Conservation (phyloP, 2,329 filamentous ascomycete genomes). For the Claviceps lovelessii region DNA sequence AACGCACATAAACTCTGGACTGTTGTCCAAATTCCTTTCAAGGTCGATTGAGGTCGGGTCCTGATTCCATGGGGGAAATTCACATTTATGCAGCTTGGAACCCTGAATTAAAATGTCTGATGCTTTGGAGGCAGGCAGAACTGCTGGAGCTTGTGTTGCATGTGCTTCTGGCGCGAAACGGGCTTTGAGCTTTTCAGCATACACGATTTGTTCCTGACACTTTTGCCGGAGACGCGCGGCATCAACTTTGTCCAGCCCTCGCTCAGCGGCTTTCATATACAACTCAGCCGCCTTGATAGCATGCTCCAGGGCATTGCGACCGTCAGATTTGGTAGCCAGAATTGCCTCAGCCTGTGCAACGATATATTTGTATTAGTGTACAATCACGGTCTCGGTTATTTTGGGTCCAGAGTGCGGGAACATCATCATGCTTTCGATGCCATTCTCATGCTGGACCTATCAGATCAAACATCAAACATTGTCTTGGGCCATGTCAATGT, state of each 20-base stretch:
- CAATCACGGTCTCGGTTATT: not conserved
- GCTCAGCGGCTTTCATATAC: conserved; percentile 61
- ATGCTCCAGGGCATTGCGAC: conserved; percentile 51
- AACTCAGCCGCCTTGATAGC: conserved; percentile 66
- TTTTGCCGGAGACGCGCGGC: conserved; percentile 52
- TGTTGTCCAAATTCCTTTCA: conserved; percentile 10
- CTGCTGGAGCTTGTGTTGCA: not conserved
- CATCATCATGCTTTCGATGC: not conserved
- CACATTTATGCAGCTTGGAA: conserved; percentile 66
- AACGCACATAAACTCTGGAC: not conserved
- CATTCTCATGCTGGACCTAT: not conserved
- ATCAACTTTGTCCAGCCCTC: conserved; percentile 46
- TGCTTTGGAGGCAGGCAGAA: not conserved
- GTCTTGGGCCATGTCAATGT: not conserved
- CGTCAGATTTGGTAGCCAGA: conserved; percentile 20
- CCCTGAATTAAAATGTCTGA: conserved; percentile 51
- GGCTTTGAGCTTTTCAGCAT: conserved; percentile 63
- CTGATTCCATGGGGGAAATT: conserved; percentile 73
- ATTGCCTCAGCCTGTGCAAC: conserved; percentile 23
- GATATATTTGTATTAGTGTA: not conserved
- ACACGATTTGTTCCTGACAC: conserved; percentile 53
- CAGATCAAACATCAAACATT: not conserved
- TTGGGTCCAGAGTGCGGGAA: not conserved
- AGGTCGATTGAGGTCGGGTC: conserved; percentile 51
- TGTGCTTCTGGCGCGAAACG: conserved; percentile 5